These are phyloP conservation scores for Microstegium vimineum DNA, from an alignment of 176 grass and related monocot genomes.

Conservation along the genomic window DNA sequence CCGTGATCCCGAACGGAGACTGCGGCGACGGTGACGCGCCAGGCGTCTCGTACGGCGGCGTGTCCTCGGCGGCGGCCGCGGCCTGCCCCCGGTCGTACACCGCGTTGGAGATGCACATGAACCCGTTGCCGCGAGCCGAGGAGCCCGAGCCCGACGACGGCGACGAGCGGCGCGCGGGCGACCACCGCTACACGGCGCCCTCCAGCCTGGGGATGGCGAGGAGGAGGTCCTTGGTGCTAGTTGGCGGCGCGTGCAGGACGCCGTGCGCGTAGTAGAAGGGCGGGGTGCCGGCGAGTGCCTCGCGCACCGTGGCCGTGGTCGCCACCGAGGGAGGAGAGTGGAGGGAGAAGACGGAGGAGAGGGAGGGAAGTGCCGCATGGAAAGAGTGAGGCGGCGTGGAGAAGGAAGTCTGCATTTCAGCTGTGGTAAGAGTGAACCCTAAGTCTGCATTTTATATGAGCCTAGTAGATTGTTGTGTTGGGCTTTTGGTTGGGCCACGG, in stretches of 20 bases:
- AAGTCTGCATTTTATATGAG: no score
- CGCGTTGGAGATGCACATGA: constrained; percentile 54
- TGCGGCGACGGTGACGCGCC: constrained; percentile 28
- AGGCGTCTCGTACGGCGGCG: constrained; percentile 29
- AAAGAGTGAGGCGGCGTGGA: no score
- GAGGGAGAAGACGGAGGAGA: no score
- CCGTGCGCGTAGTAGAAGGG: constrained; percentile 58
- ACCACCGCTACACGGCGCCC: constrained; percentile 45
- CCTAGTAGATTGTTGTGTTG: no score
- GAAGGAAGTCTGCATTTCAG: no score
- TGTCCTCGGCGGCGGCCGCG: not conserved
- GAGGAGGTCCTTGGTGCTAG: constrained; percentile 44
- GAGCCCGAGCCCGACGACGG: not conserved
- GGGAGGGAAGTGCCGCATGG: no score
- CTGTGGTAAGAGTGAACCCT: no score
- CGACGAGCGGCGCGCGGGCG: constrained; percentile 31
- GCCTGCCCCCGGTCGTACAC: constrained; percentile 30
- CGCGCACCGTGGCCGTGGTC: not conserved
- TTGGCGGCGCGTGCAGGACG: constrained; percentile 41
- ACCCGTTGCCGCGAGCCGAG: constrained; percentile 12
- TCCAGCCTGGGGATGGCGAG: constrained; percentile 51
- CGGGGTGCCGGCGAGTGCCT: constrained; percentile 41
- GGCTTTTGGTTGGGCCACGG: no score
- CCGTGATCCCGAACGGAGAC: constrained; percentile 29
- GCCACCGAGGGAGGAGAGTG: no score